Percentiles rank a stretch among this genome's conserved stretches.
Conservation (phyloP, 352 stramenopile species). For the Blastocystis sp. region DNA sequence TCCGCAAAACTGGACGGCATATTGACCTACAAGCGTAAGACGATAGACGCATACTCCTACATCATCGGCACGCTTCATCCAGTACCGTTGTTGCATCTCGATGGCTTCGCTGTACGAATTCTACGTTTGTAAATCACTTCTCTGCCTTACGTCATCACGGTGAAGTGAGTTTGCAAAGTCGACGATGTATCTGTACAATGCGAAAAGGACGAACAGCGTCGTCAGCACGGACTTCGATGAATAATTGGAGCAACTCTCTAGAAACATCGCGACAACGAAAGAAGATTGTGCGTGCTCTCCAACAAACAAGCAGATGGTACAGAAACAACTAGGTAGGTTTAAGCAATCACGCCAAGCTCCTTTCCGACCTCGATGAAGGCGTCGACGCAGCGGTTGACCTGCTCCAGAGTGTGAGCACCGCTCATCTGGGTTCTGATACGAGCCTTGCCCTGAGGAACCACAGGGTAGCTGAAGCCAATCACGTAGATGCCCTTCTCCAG, state of each 20-base stretch:
- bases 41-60: not conserved
- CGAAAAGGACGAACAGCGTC: not conserved
- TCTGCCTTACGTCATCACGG: not conserved
- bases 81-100: conserved; percentile 1
- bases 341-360: conserved; percentile 60
- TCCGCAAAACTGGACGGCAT: not conserved
- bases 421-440: conserved; percentile 80
- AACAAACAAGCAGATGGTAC: not conserved
- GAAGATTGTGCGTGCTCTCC: too few species aligned
- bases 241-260: not conserved
- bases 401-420: conserved; percentile 75
- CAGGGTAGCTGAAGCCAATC: conserved; percentile 82
- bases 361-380: conserved; percentile 80
- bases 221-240: not conserved
- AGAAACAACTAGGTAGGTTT: not conserved
- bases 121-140: not conserved
- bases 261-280: too few species aligned
- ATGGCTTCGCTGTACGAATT: not conserved
- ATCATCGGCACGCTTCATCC: not conserved
- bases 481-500: conserved; percentile 81
- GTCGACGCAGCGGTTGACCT: conserved; percentile 77
- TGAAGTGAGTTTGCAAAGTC: not conserved
- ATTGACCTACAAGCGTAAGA: not conserved
- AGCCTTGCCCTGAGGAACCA: conserved; percentile 79
- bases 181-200: not conserved